phyloP scores from a whole-genome alignment of 108 stramenopile species.

The Nannochloropsis gaditana region DNA sequence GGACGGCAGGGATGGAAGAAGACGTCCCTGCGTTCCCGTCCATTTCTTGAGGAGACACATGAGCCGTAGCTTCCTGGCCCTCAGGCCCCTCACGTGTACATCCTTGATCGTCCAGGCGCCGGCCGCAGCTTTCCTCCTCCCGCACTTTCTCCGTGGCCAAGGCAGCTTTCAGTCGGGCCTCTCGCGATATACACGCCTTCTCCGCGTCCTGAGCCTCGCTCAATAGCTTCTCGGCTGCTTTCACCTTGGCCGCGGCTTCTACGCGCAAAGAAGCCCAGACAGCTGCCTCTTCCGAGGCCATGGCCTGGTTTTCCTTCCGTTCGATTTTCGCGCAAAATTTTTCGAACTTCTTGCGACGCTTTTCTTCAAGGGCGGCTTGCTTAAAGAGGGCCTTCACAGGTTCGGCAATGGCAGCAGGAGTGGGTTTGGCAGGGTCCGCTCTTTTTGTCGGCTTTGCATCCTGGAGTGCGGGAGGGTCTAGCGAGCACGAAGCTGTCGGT shows the following conservation, averaged over 20 bases:
- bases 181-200: not conserved
- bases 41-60: too few relatives aligned
- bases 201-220: not conserved
- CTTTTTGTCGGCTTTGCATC: too few relatives aligned
- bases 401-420: not conserved
- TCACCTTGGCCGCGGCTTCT: not conserved
- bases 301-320: not conserved
- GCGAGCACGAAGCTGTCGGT: too few relatives aligned
- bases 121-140: not conserved
- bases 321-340: not conserved
- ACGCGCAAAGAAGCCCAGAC: not conserved
- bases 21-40: too few relatives aligned
- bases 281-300: not conserved
- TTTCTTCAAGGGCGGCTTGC: not conserved
- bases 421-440: too few relatives aligned
- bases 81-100: too few relatives aligned
- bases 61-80: too few relatives aligned
- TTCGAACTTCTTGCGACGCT: conserved; percentile 11
- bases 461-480: too few relatives aligned
- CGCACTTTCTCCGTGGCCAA: not conserved
- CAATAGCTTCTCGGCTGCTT: not conserved
- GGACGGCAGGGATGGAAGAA: too few relatives aligned
- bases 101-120: too few relatives aligned
- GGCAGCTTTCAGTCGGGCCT: not conserved
- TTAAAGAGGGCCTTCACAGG: conserved; percentile 6